Conservation (phyloP, 495 filamentous ascomycete genomes). For the Astrothelium subdiscretum region DNA sequence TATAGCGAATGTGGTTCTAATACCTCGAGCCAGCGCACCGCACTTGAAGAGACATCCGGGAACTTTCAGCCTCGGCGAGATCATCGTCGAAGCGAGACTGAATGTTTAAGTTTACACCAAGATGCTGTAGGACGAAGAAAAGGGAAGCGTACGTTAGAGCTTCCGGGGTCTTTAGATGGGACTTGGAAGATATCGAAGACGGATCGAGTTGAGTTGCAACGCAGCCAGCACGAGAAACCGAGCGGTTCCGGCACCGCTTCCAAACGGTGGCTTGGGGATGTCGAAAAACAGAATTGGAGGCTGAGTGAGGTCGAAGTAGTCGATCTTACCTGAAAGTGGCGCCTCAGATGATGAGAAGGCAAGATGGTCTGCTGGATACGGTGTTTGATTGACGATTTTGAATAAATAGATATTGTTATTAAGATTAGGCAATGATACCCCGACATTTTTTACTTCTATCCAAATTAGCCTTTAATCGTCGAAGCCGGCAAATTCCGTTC, state of each 20-base stretch:
- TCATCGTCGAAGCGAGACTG: background rate
- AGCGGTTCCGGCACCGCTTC: background rate
- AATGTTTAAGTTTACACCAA: background rate
- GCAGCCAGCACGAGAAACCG: background rate
- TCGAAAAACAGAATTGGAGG: background rate
- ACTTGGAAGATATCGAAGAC: background rate
- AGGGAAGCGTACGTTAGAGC: background rate
- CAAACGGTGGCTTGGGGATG: background rate
- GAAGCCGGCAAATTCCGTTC: constrained; percentile 26
- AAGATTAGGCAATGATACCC: no score
- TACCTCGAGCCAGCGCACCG: background rate
- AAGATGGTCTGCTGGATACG: background rate
- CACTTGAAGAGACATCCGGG: background rate
- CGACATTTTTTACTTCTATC: background rate
- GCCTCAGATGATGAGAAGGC: background rate
- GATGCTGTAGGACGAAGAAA: background rate
- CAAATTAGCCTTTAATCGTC: background rate
- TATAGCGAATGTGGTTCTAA: background rate
- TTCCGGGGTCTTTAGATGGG: background rate
- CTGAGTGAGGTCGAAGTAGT: background rate
- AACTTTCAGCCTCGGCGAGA: background rate
- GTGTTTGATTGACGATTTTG: background rate
- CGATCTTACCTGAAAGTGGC: background rate
- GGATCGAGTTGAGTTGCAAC: background rate
- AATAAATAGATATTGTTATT: no score